Conservation (phyloP, 2,329 filamentous ascomycete species). For the Tolypocladium sp. region DNA sequence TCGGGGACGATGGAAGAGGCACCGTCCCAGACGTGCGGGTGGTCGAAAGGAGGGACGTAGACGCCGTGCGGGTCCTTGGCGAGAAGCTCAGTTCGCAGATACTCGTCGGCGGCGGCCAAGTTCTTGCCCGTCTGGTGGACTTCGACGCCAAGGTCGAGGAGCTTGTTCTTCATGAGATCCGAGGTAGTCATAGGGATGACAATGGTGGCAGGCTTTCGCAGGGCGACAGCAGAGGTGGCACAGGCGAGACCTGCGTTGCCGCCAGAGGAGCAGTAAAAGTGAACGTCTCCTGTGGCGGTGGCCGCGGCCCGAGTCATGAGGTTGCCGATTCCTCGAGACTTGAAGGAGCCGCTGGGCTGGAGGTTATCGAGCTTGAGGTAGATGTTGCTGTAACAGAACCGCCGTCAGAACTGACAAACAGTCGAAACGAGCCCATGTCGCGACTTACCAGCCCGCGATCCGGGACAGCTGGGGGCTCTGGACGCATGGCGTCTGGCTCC, state of each 20-base stretch:
- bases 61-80: slow-evolving; percentile 41
- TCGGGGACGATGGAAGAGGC: slow-evolving; percentile 50
- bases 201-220: slow-evolving; percentile 62
- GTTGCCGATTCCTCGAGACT: slow-evolving; percentile 69
- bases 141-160: slow-evolving; percentile 57
- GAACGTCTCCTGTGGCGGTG: slow-evolving; percentile 27
- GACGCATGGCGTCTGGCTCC: slow-evolving; percentile 64
- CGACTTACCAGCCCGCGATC: slow-evolving; percentile 59
- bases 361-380: slow-evolving; percentile 80
- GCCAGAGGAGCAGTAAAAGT: slow-evolving; percentile 74
- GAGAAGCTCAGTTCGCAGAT: slow-evolving; percentile 52
- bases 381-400: slow-evolving; percentile 46
- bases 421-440: not conserved
- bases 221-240: slow-evolving; percentile 58
- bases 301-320: slow-evolving; percentile 43
- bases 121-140: slow-evolving; percentile 60
- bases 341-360: slow-evolving; percentile 81
- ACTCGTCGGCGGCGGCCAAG: slow-evolving; percentile 61
- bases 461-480: slow-evolving; percentile 58
- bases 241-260: slow-evolving; percentile 82
- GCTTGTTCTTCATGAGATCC: slow-evolving; percentile 60
- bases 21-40: slow-evolving; percentile 59
- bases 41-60: slow-evolving; percentile 63
- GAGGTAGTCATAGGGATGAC: slow-evolving; percentile 61
- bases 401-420: not conserved